phyloP scores from a whole-genome alignment of 257 asterid genomes.

The Gynochthodes officinalis region DNA sequence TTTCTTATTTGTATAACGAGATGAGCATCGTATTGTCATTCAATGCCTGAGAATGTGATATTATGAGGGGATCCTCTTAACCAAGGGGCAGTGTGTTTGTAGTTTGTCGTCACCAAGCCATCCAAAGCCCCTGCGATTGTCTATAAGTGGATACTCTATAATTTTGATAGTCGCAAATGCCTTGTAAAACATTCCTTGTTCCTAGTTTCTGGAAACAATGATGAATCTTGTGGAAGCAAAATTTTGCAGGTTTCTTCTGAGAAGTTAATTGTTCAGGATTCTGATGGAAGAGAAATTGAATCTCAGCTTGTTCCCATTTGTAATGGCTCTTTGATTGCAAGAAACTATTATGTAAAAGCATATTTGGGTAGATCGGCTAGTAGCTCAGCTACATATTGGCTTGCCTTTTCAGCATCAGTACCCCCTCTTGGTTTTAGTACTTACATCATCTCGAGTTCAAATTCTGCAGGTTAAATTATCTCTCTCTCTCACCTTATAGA shows the following conservation, averaged over 20 bases:
- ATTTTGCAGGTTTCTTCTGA: conserved; percentile 57
- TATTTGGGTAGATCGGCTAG: conserved; percentile 46
- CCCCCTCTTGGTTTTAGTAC: conserved; percentile 91
- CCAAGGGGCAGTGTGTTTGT: background rate
- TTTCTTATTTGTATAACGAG: background rate
- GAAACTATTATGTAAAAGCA: conserved; percentile 49
- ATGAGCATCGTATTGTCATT: background rate
- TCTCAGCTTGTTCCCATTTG: conserved; percentile 67
- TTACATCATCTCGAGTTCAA: conserved; percentile 44
- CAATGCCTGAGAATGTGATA: background rate
- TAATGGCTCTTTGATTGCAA: conserved; percentile 38
- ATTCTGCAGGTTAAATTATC: conserved; percentile 38
- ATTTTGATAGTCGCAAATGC: background rate
- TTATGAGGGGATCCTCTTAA: background rate
- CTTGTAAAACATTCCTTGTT: background rate
- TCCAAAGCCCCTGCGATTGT: background rate
- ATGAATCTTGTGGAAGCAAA: conserved; percentile 1
- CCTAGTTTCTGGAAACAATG: background rate
- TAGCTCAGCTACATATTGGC: conserved; percentile 50
- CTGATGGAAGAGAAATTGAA: conserved; percentile 60
- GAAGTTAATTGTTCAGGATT: conserved; percentile 54
- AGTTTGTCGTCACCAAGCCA: background rate
- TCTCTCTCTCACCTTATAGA: background rate
- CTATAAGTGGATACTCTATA: background rate
- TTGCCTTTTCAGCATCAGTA: conserved; percentile 59